phyloP scores from a whole-genome alignment of 129 eudicot species.

The Rutidosis leptorrhynchoides region DNA sequence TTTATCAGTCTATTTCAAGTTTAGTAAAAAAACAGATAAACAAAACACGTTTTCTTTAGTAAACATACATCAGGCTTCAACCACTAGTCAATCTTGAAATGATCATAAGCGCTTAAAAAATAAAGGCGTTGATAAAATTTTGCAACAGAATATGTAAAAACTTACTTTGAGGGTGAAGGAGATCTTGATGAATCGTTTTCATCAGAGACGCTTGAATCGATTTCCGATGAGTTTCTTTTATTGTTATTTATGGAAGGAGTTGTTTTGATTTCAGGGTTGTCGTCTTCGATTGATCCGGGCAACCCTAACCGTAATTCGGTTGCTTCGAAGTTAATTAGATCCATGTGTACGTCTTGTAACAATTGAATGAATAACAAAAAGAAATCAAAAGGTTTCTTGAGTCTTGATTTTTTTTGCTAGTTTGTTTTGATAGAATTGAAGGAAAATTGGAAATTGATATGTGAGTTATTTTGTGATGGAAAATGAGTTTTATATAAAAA shows the following conservation, averaged over 20 bases:
- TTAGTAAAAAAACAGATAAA: too few species aligned
- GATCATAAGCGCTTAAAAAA: too few species aligned
- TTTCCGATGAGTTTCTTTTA: constrained; percentile 60
- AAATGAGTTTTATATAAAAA: constrained; percentile 36
- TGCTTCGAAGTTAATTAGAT: constrained; percentile 52
- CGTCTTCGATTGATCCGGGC: constrained; percentile 50
- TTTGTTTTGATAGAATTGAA: constrained; percentile 14
- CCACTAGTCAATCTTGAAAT: too few species aligned
- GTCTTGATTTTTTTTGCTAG: constrained; percentile 12
- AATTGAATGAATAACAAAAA: background rate
- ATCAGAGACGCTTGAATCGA: constrained; percentile 33
- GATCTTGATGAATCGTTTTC: constrained; percentile 33
- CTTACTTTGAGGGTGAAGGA: constrained; percentile 70
- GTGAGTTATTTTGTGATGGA: constrained; percentile 26
- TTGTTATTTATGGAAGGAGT: constrained; percentile 23
- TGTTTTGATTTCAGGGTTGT: constrained; percentile 31
- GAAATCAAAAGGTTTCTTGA: constrained; percentile 2
- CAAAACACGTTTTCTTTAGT: too few species aligned
- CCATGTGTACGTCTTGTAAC: constrained; percentile 26
- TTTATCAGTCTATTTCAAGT: background rate
- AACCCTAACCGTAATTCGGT: constrained; percentile 62
- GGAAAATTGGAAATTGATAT: constrained; percentile 10
- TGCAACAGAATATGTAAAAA: constrained; percentile 26
- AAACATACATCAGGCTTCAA: too few species aligned
- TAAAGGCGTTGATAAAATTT: too few species aligned